phyloP scores from a whole-genome alignment of 345 rosid species.

The Sisymbrium irio region DNA sequence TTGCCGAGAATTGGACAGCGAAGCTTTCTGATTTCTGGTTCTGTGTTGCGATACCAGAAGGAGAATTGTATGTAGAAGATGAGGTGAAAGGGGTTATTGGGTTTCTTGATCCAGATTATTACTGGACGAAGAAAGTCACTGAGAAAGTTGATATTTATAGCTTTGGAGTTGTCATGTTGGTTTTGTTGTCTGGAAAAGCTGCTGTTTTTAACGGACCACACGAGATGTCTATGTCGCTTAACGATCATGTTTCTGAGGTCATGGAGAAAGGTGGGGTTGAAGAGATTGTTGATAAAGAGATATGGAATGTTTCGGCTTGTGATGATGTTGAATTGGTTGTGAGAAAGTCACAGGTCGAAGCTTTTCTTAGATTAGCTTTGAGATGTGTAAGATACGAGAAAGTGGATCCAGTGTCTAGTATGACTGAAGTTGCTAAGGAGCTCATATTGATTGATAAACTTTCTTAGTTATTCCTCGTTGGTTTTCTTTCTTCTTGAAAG shows the following conservation, averaged over 20 bases:
- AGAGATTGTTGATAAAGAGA: conserved; percentile 23
- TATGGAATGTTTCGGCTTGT: conserved; percentile 6
- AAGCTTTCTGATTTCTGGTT: conserved; percentile 33
- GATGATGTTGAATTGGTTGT: conserved; percentile 11
- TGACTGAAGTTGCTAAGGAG: conserved; percentile 33
- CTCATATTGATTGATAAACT: conserved; percentile 18
- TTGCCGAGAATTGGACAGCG: conserved; percentile 15
- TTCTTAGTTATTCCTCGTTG: background rate
- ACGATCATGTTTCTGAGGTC: conserved; percentile 12
- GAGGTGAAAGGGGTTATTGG: too few relatives aligned
- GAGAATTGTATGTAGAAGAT: background rate
- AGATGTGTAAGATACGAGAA: conserved; percentile 22
- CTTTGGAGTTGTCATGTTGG: too few relatives aligned
- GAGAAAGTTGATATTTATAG: too few relatives aligned
- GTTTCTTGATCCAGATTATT: too few relatives aligned
- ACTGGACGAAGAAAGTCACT: too few relatives aligned
- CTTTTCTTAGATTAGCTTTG: conserved; percentile 22
- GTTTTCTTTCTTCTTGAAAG: background rate
- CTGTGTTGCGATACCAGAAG: conserved; percentile 32
- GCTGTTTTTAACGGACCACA: conserved; percentile 20
- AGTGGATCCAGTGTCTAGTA: conserved; percentile 17
- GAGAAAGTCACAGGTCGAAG: conserved; percentile 22
- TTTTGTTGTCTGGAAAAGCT: conserved; percentile 19
- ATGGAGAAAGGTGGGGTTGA: conserved; percentile 15
- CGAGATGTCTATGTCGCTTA: too few relatives aligned